Base-by-base conservation (phyloP, 2,329 filamentous ascomycete species). In the Ophiostoma sp. region DNA sequence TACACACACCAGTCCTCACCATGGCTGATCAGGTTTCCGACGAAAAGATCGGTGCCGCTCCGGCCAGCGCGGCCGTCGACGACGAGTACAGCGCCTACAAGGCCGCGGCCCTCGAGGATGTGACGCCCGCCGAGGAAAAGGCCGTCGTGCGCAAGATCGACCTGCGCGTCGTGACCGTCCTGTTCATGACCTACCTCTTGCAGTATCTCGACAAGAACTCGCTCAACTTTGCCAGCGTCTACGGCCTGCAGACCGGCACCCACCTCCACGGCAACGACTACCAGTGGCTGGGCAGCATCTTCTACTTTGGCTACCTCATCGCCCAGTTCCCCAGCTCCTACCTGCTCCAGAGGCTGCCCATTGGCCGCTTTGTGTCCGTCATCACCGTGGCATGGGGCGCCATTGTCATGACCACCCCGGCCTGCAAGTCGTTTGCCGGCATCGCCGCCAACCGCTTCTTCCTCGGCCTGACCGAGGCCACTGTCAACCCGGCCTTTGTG, bases 381-480 rank as follows among this genome's bases (percentile, higher is more conserved):
- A 81, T 80, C 73, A 87, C 89, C 72, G 86, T 87, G 75, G 79
- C 86, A 77, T 87, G 83, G 84, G 83, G 83, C 0, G 79, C 75
- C 1, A 73, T 82, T 1, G 76, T 82, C 35, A 79, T 82, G 72
- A 27, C 87, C 88, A 74, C 82, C 86, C 11, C 84, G 82, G 0
- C 84, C 83, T 67, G 69, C 57, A 80, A 81, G 60, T 87, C 83
- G 74, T 90, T 89, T 75, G 80, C 81, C 0, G 80, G 82, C 0
- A 79, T 90, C n/a, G 78, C 87, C 1, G 77, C 80, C 0, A 81
- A 89, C 5, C 82, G 89, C 4, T 84, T 86, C 0, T 76, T 90
- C 1, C 84, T 89, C 0, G 88, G 88, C 74, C 85, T 88, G 35
- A 89, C 89, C 71, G 88, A 90, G 75, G 85, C 87, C 4, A 79